Percentiles rank a stretch among this genome's conserved stretches.
Conservation (phyloP, 2,329 filamentous ascomycete genomes). For the Colletotrichum eremochloae region DNA sequence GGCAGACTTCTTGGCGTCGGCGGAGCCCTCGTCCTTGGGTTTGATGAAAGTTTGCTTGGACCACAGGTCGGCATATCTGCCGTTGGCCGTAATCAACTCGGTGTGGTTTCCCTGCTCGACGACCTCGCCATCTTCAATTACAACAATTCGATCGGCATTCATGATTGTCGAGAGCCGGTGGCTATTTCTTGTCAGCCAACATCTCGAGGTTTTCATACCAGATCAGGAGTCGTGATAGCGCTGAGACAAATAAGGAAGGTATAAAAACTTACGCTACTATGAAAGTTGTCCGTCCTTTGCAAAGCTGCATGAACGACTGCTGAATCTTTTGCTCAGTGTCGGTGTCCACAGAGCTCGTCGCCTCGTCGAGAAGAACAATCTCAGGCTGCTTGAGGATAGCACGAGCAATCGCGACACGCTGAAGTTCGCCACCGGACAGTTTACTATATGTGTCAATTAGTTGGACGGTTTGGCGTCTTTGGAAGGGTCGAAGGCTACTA, state of each 20-base stretch:
- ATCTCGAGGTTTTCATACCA: background rate
- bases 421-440: slow-evolving; percentile 75
- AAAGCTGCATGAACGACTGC: slow-evolving; percentile 69
- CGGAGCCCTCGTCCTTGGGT: slow-evolving; percentile 55
- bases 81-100: slow-evolving; percentile 67
- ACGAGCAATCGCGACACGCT: slow-evolving; percentile 77
- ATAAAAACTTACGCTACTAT: slow-evolving; percentile 69
- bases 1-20: slow-evolving; percentile 8
- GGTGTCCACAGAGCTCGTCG: slow-evolving; percentile 82
- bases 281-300: slow-evolving; percentile 74
- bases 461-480: background rate
- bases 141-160: slow-evolving; percentile 76
- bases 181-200: slow-evolving; percentile 49
- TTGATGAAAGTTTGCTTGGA: slow-evolving; percentile 71
- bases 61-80: slow-evolving; percentile 76
- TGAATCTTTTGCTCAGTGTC: slow-evolving; percentile 78
- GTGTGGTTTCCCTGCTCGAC: slow-evolving; percentile 74
- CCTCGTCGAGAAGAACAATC: slow-evolving; percentile 83
- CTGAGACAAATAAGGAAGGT: too few relatives aligned
- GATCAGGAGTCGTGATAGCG: background rate
- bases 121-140: slow-evolving; percentile 72
- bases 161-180: slow-evolving; percentile 80
- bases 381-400: slow-evolving; percentile 81
- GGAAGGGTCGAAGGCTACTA: slow-evolving; percentile 42
- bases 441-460: slow-evolving; percentile 57